These are phyloP conservation scores for Arabidopsis arenosa DNA, from an alignment of 345 rosid genomes.

Conservation along the genomic window DNA sequence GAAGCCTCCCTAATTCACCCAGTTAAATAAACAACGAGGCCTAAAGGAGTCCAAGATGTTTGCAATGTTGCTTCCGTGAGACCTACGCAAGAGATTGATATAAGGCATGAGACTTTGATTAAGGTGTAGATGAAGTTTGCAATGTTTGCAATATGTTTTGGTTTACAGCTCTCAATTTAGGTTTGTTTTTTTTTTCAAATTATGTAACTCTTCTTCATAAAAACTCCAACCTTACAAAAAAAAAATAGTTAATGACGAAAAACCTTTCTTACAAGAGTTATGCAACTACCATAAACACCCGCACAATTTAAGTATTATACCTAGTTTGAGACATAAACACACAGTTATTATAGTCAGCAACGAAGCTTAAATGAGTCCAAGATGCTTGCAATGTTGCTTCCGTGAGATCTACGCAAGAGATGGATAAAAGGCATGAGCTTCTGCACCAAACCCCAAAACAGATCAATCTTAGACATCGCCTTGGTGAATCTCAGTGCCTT, in stretches of 20 bases:
- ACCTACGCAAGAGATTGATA: no score
- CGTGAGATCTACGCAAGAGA: constrained; percentile 8
- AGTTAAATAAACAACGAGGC: no score
- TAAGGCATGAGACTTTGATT: no score
- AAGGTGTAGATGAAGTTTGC: no score
- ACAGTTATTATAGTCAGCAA: background rate
- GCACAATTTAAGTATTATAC: background rate
- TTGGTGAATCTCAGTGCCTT: background rate
- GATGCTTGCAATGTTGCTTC: constrained; percentile 23
- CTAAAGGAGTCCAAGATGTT: no score
- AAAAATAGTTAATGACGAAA: no score
- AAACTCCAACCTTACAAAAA: background rate
- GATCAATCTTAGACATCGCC: background rate
- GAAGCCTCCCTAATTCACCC: no score
- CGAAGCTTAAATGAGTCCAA: background rate
- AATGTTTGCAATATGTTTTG: no score
- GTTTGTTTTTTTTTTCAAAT: background rate
- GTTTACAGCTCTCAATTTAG: no score
- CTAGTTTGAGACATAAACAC: background rate
- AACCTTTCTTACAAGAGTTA: background rate
- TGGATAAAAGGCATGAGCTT: constrained; percentile 24
- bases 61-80: no score
- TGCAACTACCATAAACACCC: background rate
- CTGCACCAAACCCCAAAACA: background rate
- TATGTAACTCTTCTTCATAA: background rate